Evolutionary conservation across 2,329 filamentous ascomycete genomes (phyloP), one percentile per base, ranked within the genome.

Genomic region (Periconia sp.): DNA sequence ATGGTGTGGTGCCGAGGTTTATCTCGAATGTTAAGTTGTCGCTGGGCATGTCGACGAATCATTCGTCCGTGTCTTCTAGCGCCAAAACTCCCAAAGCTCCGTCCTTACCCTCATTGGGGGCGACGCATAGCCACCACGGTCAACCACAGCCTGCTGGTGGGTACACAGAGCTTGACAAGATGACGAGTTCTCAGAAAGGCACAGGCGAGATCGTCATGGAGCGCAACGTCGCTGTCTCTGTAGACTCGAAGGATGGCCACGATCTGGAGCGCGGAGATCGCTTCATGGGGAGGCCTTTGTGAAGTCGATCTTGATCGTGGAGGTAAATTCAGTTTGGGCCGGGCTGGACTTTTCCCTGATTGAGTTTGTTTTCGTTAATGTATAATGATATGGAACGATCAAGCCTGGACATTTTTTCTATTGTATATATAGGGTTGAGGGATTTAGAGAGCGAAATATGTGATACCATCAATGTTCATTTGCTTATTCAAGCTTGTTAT

Each of bases 121-220:
- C 15, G 33, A 14, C 13, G 33, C 11, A 37, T 37, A 37, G 33
- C 33, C 15, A 37, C 33, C 33, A 37, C 13, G 33, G 13, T 13
- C 3, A 37, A n/a, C 10, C 33, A 3, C 33, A 37, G 33, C 33
- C 33, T 5, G 14, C 49, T 13, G 46, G n/a, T 33, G 50, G 41
- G 14, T 58, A 58, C 33, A 51, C 50, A 18, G 52, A 58, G 47
- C 50, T 58, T 2, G 50, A 55, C 14, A 53, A 51, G 30, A 44
- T 44, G 3, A 40, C 23, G 11, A 50, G 49, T n/a, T 44, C 15
- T 20, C 53, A 53, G 30, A 51, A 51, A 35, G 33, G 31, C 35
- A 41, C 30, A 7, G 49, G 49, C 11, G 49, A 51, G 18, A 51
- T 51, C 20, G 18, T 43, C 11, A 33, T 43, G 14, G 42, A 46